These are phyloP conservation scores for Botrytis elliptica DNA, from an alignment of 2,329 filamentous ascomycete genomes.

Conservation along the genomic window DNA sequence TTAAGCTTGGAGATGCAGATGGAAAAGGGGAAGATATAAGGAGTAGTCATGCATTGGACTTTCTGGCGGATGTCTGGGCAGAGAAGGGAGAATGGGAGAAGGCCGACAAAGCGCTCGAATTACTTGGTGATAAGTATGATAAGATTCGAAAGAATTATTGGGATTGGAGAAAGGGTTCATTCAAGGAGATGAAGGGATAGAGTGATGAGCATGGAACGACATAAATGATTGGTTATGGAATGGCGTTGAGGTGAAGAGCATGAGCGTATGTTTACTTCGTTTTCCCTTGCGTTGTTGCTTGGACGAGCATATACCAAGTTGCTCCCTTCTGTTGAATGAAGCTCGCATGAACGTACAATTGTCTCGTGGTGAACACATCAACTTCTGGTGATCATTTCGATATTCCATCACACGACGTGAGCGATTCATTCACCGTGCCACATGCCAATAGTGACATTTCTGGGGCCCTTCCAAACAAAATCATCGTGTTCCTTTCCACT, in stretches of 20 bases:
- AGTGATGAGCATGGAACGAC: neutral
- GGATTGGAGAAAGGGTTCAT: conserved; percentile 62
- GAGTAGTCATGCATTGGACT: conserved; percentile 68
- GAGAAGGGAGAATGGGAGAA: conserved; percentile 57
- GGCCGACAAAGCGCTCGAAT: conserved; percentile 67
- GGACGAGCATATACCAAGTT: neutral
- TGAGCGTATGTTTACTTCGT: neutral
- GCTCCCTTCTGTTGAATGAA: neutral
- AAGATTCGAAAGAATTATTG: conserved; percentile 89
- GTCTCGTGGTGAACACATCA: neutral
- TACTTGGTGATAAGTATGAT: conserved; percentile 85
- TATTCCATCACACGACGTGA: conserved; percentile 3
- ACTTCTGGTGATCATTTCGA: neutral
- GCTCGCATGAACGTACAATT: neutral
- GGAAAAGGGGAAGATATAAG: conserved; percentile 49
- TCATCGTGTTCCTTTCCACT: too few species aligned
- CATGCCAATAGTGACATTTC: neutral
- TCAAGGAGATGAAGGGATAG: conserved; percentile 24
- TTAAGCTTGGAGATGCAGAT: conserved; percentile 44
- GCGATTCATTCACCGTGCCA: neutral
- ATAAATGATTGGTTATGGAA: neutral
- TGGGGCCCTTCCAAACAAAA: neutral
- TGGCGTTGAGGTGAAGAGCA: neutral
- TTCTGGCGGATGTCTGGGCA: conserved; percentile 64
- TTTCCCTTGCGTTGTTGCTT: neutral